Base-by-base conservation (phyloP, 2,329 filamentous ascomycete species). In the Pseudopyrenochaeta lycopersici region DNA sequence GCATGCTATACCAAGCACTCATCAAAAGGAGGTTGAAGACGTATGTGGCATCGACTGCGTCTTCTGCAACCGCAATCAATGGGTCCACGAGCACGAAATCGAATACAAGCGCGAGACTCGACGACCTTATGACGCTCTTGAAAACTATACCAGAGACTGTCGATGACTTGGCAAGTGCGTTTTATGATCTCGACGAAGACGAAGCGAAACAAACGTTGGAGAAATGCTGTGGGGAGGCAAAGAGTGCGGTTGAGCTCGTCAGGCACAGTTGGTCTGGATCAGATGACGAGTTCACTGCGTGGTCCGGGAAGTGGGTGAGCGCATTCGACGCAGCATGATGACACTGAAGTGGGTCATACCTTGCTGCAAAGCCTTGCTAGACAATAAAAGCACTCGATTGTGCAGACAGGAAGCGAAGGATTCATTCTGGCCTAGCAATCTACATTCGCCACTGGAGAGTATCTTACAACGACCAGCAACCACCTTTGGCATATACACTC, bases 231-330 rank as follows among this genome's bases (percentile, higher is more conserved):
- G 76, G 79, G 1, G 82, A 86, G 45, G 87, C 89, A 0, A 83
- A 84, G 60, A 78, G 75, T 0, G 84, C 82, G 0, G 81, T 84
- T 0, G 81, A 85, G 50, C 68, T 88, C 42, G 74, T 91, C 11
- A 78, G 79, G 44, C 77, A 80, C 53, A 80, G 82, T 17, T 93
- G 90, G 90, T 76, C 83, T 2, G 88, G 83, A 0, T 76, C 83
- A 41, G 81, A 84, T 15, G 92, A 97, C 66, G 90, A 89, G 66
- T 96, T 96, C 68, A 89, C 88, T 0, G 80, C 84, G 14, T 96
- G 92, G 92, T 86, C 83, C n/a, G 80, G 78, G 43, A 85, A 83
- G 45, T 87, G 83, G 83, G 54, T 73, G 32, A 76, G 74, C 41
- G 79, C 80, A 20, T 61, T 82, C 49, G 74, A 78, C 18, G 75